Evolutionary conservation across 2,329 filamentous ascomycete species (phyloP), one percentile per base, ranked within the genome.

Genomic region (Trichophaea hybrida): DNA sequence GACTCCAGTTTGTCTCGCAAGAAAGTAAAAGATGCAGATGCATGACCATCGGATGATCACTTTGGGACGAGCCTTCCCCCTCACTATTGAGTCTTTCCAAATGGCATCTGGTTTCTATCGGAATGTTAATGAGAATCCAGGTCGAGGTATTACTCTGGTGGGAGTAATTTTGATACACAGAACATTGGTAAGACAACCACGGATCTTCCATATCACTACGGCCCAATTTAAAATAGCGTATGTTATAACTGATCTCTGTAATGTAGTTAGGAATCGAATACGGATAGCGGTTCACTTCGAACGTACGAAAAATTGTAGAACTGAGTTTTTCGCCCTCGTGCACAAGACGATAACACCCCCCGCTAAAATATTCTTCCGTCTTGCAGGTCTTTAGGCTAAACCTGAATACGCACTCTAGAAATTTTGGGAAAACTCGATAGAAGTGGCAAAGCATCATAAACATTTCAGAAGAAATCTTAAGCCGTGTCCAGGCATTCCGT

Each of bases 221-320:
- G 38, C 49, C 15, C 43, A n/a, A 12, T 17, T 43, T 40, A 10
- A 48, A 57, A 7, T 57, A 34, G 37, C 55, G 40, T 15, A 57
- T 32, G 24, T 57, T 57, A 33, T 57, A 57, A 15, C 55, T 48
- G n/a, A 57, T 32, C 32, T 57, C 55, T 57, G 35, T 37, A n/a
- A 32, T n/a, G n/a, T 46, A 55, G 35, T 35, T 13, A 40, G 32
- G 10, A n/a, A 8, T 46, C 32, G 15, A 46, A 31, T 13, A 5
- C 37, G 6, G 12, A 2, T 15, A 13, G 32, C 24, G n/a, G 13
- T 31, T 15, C 4, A 40, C n/a, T 40, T 7, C 7, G 7, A n/a
- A 7, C 37, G 37, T 40, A 40, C 44, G 10, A 17, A 48, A 48
- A 17, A 48, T 8, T 8, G 44, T 8, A 8, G 44, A 48, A 13